A percentile compares a stretch with the other conserved stretches of the same genome.
Conservation (phyloP, 768 basidiomycete species). For the Lactarius akahatsu region DNA sequence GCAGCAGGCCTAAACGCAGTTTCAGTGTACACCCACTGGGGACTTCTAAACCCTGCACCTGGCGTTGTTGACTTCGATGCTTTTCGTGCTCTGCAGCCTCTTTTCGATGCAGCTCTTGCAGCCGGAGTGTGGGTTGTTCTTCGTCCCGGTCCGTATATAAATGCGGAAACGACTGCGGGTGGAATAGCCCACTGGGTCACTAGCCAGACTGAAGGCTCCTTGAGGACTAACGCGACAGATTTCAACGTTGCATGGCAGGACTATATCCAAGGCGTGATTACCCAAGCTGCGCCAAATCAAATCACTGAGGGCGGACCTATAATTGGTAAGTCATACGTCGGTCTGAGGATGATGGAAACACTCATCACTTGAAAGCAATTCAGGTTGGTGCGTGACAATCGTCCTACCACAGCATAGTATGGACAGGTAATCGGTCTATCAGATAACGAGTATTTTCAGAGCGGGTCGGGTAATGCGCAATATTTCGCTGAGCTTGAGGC, state of each 20-base stretch:
- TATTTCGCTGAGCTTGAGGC: conserved; percentile 65
- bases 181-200: conserved; percentile 73
- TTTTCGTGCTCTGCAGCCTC: conserved; percentile 64
- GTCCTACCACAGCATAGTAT: background rate
- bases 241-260: conserved; percentile 69
- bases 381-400: conserved; percentile 48
- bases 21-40: conserved; percentile 83
- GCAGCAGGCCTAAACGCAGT: conserved; percentile 78
- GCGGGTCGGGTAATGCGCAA: conserved; percentile 40
- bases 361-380: conserved; percentile 41
- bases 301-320: conserved; percentile 73
- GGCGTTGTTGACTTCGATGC: conserved; percentile 72
- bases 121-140: conserved; percentile 79
- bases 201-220: conserved; percentile 56
- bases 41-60: conserved; percentile 68
- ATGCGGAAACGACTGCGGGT: conserved; percentile 79
- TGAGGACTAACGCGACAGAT: conserved; percentile 75
- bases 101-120: conserved; percentile 71
- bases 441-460: conserved; percentile 79
- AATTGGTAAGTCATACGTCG: conserved; percentile 48
- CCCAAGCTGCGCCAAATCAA: conserved; percentile 60
- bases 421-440: conserved; percentile 7
- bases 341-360: background rate
- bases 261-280: conserved; percentile 67
- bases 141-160: conserved; percentile 76